A percentile compares a stretch with the other conserved stretches of the same genome.
These are phyloP conservation scores for Aspergillus candidus DNA, from an alignment of 2,329 filamentous ascomycete genomes.

Conservation along the genomic window DNA sequence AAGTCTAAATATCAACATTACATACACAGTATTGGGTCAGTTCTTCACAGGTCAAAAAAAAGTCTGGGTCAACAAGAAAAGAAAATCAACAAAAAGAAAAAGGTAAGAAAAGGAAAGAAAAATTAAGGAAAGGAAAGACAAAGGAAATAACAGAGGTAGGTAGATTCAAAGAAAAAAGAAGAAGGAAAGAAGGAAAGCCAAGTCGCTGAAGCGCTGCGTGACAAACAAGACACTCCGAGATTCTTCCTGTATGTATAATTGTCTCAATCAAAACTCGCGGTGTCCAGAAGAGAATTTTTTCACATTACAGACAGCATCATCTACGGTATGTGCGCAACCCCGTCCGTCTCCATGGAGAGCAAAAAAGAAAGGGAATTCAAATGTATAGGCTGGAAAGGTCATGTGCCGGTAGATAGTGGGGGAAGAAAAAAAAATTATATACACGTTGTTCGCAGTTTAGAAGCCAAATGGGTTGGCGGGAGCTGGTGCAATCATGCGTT, in stretches of 20 bases:
- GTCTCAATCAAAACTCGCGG: background rate
- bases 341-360: constrained; percentile 6
- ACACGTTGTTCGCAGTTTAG: constrained; percentile 33
- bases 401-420: constrained; percentile 12
- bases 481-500: constrained; percentile 39
- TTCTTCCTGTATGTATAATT: background rate
- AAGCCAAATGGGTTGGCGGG: constrained; percentile 68
- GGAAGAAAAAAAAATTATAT: constrained; percentile 19
- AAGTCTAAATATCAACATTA: background rate
- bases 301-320: constrained; percentile 5
- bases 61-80: constrained; percentile 4
- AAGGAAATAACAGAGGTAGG: constrained; percentile 8
- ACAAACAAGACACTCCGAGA: constrained; percentile 3
- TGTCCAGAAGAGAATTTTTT: too few relatives aligned
- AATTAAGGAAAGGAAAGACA: background rate
- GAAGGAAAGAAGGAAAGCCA: constrained; percentile 8
- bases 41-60: background rate
- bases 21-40: constrained; percentile 1
- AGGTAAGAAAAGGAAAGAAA: constrained; percentile 3
- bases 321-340: constrained; percentile 11
- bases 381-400: constrained; percentile 18
- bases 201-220: constrained; percentile 4
- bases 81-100: constrained; percentile 2
- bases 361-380: constrained; percentile 9
- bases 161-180: constrained; percentile 1